Evolutionary conservation across 306 rosid genomes (phyloP).

Genomic region (Castanospermum australe): DNA sequence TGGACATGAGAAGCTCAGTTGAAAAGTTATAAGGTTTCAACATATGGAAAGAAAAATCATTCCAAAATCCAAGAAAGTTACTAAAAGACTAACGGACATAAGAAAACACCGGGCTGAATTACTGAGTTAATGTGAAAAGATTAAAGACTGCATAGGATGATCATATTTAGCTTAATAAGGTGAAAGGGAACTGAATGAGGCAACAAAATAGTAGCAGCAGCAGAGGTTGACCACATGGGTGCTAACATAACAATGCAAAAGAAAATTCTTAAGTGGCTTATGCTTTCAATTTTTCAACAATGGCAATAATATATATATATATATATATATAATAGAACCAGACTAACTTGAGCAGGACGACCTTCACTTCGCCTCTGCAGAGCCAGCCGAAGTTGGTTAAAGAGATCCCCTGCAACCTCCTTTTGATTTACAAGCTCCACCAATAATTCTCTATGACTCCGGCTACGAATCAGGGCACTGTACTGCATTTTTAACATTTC

Average conservation of each 20-base stretch:
- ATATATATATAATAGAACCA: not conserved
- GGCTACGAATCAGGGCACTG: slow-evolving; percentile 51
- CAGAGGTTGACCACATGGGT: no score
- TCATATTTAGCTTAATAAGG: not conserved
- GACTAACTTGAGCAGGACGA: slow-evolving; percentile 76
- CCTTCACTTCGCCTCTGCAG: slow-evolving; percentile 55
- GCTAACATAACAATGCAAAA: no score
- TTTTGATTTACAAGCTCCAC: slow-evolving; percentile 70
- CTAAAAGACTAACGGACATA: not conserved
- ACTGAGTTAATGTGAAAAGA: not conserved
- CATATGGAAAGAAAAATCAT: no score
- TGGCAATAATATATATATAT: no score
- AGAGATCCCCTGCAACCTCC: slow-evolving; percentile 67
- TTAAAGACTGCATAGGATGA: not conserved
- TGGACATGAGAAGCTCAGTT: no score
- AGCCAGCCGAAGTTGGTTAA: slow-evolving; percentile 74
- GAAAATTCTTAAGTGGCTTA: not conserved
- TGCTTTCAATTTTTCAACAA: not conserved
- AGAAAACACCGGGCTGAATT: not conserved
- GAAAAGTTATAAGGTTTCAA: no score
- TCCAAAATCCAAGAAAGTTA: not conserved
- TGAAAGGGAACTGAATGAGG: no score
- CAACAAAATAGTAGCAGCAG: no score
- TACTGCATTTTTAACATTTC: slow-evolving; percentile 45
- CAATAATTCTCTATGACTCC: slow-evolving; percentile 46